A percentile compares a stretch with the other conserved stretches of the same genome.
These are phyloP conservation scores for Termitomyces sp. DNA, from an alignment of 768 basidiomycete species.

Conservation along the genomic window DNA sequence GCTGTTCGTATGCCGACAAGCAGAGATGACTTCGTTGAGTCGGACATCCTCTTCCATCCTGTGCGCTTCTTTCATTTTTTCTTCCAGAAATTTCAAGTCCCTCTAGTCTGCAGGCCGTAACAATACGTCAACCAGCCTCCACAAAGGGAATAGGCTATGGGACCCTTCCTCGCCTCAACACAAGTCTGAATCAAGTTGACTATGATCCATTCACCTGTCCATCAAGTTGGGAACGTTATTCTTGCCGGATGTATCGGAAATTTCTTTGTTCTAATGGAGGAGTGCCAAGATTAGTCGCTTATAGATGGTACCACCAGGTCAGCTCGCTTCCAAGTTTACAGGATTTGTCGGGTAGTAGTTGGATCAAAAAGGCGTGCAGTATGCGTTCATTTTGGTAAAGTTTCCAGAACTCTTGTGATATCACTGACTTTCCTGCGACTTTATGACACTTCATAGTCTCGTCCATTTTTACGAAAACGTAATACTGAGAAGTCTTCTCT, in stretches of 20 bases:
- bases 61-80: background rate
- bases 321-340: background rate
- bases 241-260: background rate
- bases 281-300: background rate
- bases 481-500: too few relatives aligned
- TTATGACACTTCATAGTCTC: too few relatives aligned
- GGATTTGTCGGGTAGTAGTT: too few relatives aligned
- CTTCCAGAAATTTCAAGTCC: background rate
- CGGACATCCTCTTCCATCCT: background rate
- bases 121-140: background rate
- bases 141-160: background rate
- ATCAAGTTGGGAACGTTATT: background rate
- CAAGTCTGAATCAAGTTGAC: background rate
- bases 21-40: background rate
- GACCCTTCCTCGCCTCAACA: background rate
- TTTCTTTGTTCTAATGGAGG: background rate
- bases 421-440: background rate
- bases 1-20: too few relatives aligned
- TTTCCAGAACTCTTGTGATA: too few relatives aligned
- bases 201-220: background rate
- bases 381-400: too few relatives aligned
- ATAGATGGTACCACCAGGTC: background rate
- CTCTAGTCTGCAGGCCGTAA: background rate
- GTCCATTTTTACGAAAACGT: too few relatives aligned
- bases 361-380: too few relatives aligned